Evolutionary conservation across 495 filamentous ascomycete species (phyloP).

Genomic region (Hyaloscypha finlandica): DNA sequence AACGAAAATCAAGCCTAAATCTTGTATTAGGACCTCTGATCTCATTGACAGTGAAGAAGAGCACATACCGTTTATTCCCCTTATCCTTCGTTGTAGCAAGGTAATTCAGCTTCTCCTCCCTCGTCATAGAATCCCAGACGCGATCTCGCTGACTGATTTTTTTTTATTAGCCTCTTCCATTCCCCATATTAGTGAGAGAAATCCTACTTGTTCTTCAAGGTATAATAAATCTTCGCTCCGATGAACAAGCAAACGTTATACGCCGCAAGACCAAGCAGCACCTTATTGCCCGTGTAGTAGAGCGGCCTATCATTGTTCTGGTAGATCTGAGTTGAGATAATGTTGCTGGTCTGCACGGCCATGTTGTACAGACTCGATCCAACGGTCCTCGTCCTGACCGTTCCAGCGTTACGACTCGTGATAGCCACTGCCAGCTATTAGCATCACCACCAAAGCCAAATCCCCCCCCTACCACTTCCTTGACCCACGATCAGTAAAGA

Average conservation of each 20-base stretch:
- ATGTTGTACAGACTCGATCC: conserved; percentile 72
- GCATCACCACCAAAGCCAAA: neutral
- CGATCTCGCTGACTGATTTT: conserved; percentile 30
- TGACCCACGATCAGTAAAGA: neutral
- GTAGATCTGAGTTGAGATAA: conserved; percentile 61
- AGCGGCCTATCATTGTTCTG: conserved; percentile 60
- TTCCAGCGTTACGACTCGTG: conserved; percentile 67
- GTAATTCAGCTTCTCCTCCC: conserved; percentile 61
- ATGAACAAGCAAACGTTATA: conserved; percentile 59
- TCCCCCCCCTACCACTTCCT: too few relatives aligned
- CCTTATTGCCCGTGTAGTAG: conserved; percentile 66
- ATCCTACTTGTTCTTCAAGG: conserved; percentile 54
- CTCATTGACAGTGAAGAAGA: conserved; percentile 40
- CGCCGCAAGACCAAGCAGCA: conserved; percentile 56
- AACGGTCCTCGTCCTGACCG: conserved; percentile 66
- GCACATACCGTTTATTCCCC: conserved; percentile 69
- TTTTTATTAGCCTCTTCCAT: neutral
- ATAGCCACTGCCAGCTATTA: conserved; percentile 51
- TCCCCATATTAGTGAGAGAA: neutral
- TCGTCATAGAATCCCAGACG: conserved; percentile 58
- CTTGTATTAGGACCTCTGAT: neutral
- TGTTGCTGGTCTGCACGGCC: conserved; percentile 64
- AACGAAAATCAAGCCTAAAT: conserved; percentile 17
- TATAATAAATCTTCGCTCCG: conserved; percentile 61
- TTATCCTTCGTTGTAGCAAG: conserved; percentile 61